Evolutionary conservation across 2,329 filamentous ascomycete genomes (phyloP), one percentile per base, ranked within the genome.

Genomic region (Exophiala oligosperma): DNA sequence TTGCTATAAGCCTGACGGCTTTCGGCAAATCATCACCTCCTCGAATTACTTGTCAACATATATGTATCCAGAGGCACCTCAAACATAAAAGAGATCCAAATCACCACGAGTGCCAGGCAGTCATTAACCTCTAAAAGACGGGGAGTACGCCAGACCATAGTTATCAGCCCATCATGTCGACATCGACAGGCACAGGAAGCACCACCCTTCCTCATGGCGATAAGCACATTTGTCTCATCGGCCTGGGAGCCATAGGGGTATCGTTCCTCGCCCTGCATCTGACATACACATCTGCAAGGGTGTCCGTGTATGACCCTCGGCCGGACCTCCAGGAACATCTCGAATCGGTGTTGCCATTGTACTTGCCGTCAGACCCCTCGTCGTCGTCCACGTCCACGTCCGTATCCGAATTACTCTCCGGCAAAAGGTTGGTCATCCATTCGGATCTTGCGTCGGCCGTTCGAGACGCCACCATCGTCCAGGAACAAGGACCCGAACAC

Each of bases 401-500:
- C 1, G 40, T 38, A 7, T 5, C 40, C 14, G 40, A 23, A 2
- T 64, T 72, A 24, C 64, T 64, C 52, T 51, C 52, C 57, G 62
- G 62, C 12, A 49, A 56, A 41, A 69, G 68, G 2, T 70, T 84
- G n/a, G 66, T 60, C 8, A 68, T 77, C 54, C 69, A 72, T 44
- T 62, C 66, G 5, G 70, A 70, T 2, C 60, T 73, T 8, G 52
- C 61, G n/a, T 62, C 73, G 2, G 82, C 81, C 9, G 75, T 83
- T 8, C 52, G 67, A 23, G 59, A 69, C 54, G 81, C 81, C 1
- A 71, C 76, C 43, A 81, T 85, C 50, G 72, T 86, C 43, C 83
- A 86, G 69, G 84, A 86, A 70, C 82, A 84, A 69, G 81, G 81
- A 0, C 82, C 83, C 0, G 83, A 86, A 65, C 77, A 78, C 50